A percentile compares a stretch with the other conserved stretches of the same genome.
phyloP scores from a whole-genome alignment of 2,329 filamentous ascomycete species.

The Lasiodiplodia hormozganensis region DNA sequence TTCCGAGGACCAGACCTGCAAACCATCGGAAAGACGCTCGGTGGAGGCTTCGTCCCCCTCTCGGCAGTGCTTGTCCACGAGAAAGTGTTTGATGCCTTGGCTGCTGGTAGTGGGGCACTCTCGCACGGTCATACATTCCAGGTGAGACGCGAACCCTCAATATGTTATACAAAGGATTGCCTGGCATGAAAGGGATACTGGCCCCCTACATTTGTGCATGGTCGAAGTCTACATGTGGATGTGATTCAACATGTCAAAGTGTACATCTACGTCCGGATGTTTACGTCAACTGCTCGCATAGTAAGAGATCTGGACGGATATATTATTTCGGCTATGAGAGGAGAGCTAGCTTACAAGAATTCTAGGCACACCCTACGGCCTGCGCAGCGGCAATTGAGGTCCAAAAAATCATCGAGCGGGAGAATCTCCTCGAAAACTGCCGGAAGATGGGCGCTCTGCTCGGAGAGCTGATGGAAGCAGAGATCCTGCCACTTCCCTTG shows the following conservation, averaged over 20 bases:
- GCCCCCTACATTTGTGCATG: neutral
- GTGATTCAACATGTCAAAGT: neutral
- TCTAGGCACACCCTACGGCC: conserved; percentile 24
- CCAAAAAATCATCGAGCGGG: conserved; percentile 24
- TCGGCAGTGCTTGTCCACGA: conserved; percentile 23
- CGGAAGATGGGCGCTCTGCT: conserved; percentile 19
- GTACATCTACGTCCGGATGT: neutral
- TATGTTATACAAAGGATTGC: neutral
- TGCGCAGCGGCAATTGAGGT: conserved; percentile 27
- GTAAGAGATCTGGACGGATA: neutral
- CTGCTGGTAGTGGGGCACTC: conserved; percentile 14
- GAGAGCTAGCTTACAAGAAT: neutral
- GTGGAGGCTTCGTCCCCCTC: conserved; percentile 25
- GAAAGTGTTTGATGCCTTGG: conserved; percentile 25
- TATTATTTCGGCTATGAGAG: neutral
- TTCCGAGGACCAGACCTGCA: conserved; percentile 26
- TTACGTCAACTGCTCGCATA: neutral
- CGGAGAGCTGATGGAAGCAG: conserved; percentile 4
- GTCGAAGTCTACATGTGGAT: neutral
- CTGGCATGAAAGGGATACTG: neutral
- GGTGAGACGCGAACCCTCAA: neutral
- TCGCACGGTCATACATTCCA: conserved; percentile 28
- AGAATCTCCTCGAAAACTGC: conserved; percentile 15
- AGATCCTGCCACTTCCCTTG: conserved; percentile 25
- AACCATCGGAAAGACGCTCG: conserved; percentile 23